These are phyloP conservation scores for Cutaneotrichosporon sp. DNA, from an alignment of 1,284 basidiomycete genomes.

Conservation along the genomic window DNA sequence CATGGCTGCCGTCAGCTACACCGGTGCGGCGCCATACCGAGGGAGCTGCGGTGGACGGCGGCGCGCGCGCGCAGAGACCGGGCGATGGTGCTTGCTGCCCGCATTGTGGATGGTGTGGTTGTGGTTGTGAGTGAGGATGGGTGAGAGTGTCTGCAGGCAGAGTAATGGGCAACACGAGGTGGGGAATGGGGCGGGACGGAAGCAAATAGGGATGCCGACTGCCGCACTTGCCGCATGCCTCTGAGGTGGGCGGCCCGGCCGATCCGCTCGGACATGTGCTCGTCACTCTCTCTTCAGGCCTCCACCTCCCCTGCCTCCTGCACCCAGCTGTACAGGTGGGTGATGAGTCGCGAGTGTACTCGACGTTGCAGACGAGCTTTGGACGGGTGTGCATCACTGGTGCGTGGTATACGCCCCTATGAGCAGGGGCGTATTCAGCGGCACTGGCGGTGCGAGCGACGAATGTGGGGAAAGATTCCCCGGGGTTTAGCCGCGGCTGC, in stretches of 20 bases:
- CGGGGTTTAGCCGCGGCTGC: background rate
- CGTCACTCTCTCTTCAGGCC: too few species aligned
- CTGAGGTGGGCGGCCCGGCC: background rate
- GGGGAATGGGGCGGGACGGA: slow-evolving; percentile 7
- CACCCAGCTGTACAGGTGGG: background rate
- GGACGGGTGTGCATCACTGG: background rate
- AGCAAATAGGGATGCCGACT: slow-evolving; percentile 4
- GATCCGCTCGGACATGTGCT: slow-evolving; percentile 1
- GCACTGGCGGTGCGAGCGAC: background rate
- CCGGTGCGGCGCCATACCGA: background rate
- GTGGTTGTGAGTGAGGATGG: background rate
- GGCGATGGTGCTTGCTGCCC: slow-evolving; percentile 8
- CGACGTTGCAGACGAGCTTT: background rate
- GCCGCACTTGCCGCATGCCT: slow-evolving; percentile 10
- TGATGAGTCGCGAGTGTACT: background rate
- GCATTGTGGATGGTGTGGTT: slow-evolving; percentile 1
- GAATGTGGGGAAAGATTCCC: background rate
- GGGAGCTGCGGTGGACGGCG: background rate
- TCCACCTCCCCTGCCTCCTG: background rate
- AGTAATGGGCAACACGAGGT: background rate
- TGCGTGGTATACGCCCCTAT: background rate
- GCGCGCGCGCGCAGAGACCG: slow-evolving; percentile 8
- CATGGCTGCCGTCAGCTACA: background rate
- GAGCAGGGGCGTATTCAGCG: too few species aligned
- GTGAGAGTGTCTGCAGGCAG: background rate